A percentile compares a stretch with the other conserved stretches of the same genome.
phyloP scores from a whole-genome alignment of 441 rosid genomes.

The Daphne laureola region DNA sequence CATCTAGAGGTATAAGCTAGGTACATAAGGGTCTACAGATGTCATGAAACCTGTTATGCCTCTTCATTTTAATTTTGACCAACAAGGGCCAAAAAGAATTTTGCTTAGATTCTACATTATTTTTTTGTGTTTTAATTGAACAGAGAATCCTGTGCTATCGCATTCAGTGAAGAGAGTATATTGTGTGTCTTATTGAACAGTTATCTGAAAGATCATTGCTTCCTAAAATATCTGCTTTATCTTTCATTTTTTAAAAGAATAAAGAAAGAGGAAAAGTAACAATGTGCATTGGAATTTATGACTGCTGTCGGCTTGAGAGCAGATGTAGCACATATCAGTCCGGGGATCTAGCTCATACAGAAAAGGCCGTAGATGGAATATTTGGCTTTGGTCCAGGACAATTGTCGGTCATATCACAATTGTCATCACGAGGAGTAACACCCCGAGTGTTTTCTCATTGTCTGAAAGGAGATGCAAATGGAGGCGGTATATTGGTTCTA shows the following conservation, averaged over 20 bases:
- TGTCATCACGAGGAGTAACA: conserved; percentile 55
- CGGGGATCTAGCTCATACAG: conserved; percentile 56
- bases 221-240: background rate
- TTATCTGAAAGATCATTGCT: no score
- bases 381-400: conserved; percentile 68
- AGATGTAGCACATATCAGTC: conserved; percentile 71
- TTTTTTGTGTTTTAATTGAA: no score
- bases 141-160: no score
- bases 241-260: background rate
- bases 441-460: conserved; percentile 74
- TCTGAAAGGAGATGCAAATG: conserved; percentile 59
- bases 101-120: no score
- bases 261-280: no score
- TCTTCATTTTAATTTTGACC: no score
- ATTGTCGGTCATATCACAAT: conserved; percentile 55
- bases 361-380: conserved; percentile 77
- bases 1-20: no score
- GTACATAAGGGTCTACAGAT: no score
- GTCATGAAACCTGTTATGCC: no score
- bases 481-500: conserved; percentile 74
- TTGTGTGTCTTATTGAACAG: no score
- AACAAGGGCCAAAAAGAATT: no score
- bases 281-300: conserved; percentile 13
- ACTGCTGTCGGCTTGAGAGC: conserved; percentile 18
- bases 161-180: no score